Evolutionary conservation across 2,329 filamentous ascomycete genomes (phyloP).

Genomic region (Aspergillus cejpii): DNA sequence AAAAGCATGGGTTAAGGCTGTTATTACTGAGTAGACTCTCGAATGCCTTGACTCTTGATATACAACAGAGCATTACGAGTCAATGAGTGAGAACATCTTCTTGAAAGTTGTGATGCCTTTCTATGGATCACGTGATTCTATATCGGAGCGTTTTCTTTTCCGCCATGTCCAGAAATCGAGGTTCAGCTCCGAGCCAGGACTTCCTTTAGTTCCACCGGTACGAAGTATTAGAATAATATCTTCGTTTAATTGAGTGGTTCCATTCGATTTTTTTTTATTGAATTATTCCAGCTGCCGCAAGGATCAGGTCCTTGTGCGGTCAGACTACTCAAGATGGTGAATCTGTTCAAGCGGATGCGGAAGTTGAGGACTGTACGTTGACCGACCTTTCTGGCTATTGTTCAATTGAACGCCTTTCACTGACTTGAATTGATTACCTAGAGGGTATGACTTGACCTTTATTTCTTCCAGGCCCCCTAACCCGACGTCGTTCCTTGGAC

Average conservation of each 20-base stretch:
- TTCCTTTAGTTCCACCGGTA: conserved; percentile 4
- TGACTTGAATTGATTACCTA: conserved; percentile 3
- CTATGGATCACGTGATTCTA: conserved; percentile 14
- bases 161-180: conserved; percentile 19
- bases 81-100: neutral
- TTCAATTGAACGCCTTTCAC: conserved; percentile 9
- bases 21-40: too few species aligned
- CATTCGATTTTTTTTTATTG: neutral
- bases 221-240: neutral
- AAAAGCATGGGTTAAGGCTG: too few species aligned
- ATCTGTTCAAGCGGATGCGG: conserved; percentile 59
- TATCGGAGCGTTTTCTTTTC: conserved; percentile 18
- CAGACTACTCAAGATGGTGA: conserved; percentile 38
- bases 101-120: neutral
- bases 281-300: neutral
- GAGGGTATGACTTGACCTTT: conserved; percentile 24
- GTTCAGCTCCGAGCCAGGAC: conserved; percentile 10
- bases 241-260: neutral
- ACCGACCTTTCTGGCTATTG: neutral
- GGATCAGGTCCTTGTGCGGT: conserved; percentile 1
- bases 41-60: neutral
- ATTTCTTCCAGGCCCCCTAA: neutral
- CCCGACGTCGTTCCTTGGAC: neutral
- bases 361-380: conserved; percentile 62
- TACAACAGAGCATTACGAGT: too few species aligned